These are phyloP conservation scores for Globisporangium solare DNA, from an alignment of 352 stramenopile genomes.

Conservation along the genomic window DNA sequence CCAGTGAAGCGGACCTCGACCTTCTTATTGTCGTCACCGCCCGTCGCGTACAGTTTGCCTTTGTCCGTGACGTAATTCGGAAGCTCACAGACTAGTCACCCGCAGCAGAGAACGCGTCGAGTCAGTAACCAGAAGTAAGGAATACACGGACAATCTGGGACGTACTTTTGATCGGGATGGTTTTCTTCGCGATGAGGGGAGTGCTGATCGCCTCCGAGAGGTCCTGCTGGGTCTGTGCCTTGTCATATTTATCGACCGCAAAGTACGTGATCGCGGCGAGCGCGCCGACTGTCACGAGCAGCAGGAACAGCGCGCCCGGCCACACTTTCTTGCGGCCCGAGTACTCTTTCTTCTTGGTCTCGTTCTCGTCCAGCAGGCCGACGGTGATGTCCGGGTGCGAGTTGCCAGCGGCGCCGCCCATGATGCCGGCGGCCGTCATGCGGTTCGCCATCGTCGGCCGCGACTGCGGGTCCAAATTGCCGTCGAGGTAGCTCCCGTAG, in stretches of 20 bases:
- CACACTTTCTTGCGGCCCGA: slow-evolving; percentile 73
- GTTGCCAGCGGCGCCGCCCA: not conserved
- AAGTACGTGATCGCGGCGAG: slow-evolving; percentile 63
- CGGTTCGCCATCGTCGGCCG: slow-evolving; percentile 17
- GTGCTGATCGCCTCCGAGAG: slow-evolving; percentile 47
- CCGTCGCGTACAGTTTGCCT: slow-evolving; percentile 62
- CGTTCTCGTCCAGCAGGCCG: slow-evolving; percentile 51
- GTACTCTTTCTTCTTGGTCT: slow-evolving; percentile 39
- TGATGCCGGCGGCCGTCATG: slow-evolving; percentile 16
- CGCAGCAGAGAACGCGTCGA: not conserved
- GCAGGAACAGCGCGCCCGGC: slow-evolving; percentile 68
- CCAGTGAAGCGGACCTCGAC: slow-evolving; percentile 74
- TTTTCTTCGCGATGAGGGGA: slow-evolving; percentile 24
- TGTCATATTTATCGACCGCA: slow-evolving; percentile 49
- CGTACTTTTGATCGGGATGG: slow-evolving; percentile 40
- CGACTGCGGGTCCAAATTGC: slow-evolving; percentile 21
- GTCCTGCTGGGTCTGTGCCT: slow-evolving; percentile 56
- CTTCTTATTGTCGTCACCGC: slow-evolving; percentile 41
- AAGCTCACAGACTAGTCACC: slow-evolving; percentile 47
- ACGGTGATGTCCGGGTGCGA: slow-evolving; percentile 72
- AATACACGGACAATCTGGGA: slow-evolving; percentile 5
- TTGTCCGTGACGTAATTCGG: slow-evolving; percentile 62
- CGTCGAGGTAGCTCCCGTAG: slow-evolving; percentile 69
- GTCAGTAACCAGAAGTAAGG: not conserved
- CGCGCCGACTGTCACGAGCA: slow-evolving; percentile 43